phyloP scores from a whole-genome alignment of 75 land plant species.

The Isoetes taiwanensis region DNA sequence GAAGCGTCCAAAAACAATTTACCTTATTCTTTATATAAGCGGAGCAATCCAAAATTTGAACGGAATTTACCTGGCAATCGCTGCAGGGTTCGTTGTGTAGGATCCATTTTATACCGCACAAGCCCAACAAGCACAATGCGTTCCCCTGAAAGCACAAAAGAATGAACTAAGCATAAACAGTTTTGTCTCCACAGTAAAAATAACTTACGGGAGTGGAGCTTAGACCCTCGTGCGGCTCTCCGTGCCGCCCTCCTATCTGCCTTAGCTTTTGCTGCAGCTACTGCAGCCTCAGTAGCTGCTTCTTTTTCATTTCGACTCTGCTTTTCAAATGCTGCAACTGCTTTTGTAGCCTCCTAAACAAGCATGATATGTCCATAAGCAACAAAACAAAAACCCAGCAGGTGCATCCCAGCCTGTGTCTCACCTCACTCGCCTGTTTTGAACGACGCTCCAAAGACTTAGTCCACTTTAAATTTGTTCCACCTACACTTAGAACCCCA shows the following conservation, averaged over 20 bases:
- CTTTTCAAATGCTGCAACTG: slow-evolving; percentile 76
- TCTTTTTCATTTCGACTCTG: slow-evolving; percentile 36
- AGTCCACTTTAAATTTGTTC: slow-evolving; percentile 86
- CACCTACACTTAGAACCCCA: slow-evolving; percentile 63
- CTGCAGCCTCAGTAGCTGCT: slow-evolving; percentile 13
- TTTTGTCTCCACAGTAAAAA: background rate
- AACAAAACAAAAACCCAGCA: background rate
- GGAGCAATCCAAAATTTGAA: too few species aligned
- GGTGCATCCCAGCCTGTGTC: slow-evolving; percentile 2
- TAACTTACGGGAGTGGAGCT: slow-evolving; percentile 1
- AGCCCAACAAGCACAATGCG: slow-evolving; percentile 22
- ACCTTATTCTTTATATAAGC: too few species aligned
- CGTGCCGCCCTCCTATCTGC: slow-evolving; percentile 7
- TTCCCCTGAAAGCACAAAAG: slow-evolving; percentile 15
- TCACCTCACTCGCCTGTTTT: slow-evolving; percentile 74
- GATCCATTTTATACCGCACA: slow-evolving; percentile 30
- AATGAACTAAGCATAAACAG: background rate
- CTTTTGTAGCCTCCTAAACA: slow-evolving; percentile 71
- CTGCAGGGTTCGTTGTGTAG: slow-evolving; percentile 24
- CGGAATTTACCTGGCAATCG: slow-evolving; percentile 26
- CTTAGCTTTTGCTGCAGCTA: slow-evolving; percentile 10
- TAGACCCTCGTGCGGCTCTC: slow-evolving; percentile 3
- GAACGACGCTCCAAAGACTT: slow-evolving; percentile 75
- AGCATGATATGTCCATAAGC: background rate
- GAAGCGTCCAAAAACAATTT: too few species aligned